Evolutionary conservation across 441 rosid species (phyloP), one percentile per base, ranked within the genome.

Genomic region (Gossypium trilobum): DNA sequence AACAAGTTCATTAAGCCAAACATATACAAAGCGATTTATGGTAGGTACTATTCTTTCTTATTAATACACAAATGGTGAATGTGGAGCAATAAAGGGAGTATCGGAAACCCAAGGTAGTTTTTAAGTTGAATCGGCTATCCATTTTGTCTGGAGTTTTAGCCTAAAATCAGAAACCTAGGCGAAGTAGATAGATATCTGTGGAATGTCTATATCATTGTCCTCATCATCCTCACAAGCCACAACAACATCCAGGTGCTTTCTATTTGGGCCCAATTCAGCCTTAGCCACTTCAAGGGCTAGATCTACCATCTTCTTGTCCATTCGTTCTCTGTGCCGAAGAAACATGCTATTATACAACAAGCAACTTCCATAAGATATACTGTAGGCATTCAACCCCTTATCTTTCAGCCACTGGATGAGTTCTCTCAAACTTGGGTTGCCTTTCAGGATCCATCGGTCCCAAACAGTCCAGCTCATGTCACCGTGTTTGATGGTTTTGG

Each of bases 391-490:
- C 50, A 95, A 81, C 0, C 93, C 97, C 79, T 87, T 91, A 2
- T 82, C 82, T 77, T 82, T 68, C 51, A 95, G 86, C 99, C 99
- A 95, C 44, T 80, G 80, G 59, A 95, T 81, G 70, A 95, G 85
- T 73, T 89, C 89, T 72, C 82, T 81, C 74, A 95, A 72, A 9
- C 88, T 95, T 1, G 97, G 98, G 77, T 95, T 87, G 61, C 83
- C 85, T 70, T 50, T 77, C 46, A 95, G 50, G 46, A 91, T 80
- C 99, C 98, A 95, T 75, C 99, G 69, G 85, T 95, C 98, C 99
- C 98, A 95, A 50, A 88, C 95, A 0, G 98, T 92, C 97, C 99
- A 95, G 78, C 82, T 88, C 90, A 88, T 85, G 80, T 91, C 98
- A 62, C 68, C 82, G 78, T 92, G 98, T 71, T 89, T 85, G 76